Evolutionary conservation across 345 rosid genomes (phyloP).

Genomic region (Eucalyptus sp.): DNA sequence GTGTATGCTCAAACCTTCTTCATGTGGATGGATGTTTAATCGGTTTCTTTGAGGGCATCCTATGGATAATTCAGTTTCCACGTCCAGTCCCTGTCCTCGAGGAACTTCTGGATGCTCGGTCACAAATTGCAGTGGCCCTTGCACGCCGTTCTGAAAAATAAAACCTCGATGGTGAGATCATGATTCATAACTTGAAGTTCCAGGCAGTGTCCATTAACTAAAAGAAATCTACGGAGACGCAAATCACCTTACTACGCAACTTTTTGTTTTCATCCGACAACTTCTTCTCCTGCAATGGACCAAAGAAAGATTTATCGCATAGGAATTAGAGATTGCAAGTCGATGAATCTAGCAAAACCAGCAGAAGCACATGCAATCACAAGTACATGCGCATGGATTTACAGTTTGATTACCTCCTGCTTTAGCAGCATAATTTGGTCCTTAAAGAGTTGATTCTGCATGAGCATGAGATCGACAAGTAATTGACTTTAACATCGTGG

Average conservation of each 20-base stretch:
- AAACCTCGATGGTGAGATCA: neutral
- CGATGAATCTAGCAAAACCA: neutral
- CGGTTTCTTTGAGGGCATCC: slow-evolving; percentile 51
- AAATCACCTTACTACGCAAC: slow-evolving; percentile 39
- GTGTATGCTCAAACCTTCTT: neutral
- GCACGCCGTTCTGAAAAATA: neutral
- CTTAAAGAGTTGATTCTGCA: slow-evolving; percentile 41
- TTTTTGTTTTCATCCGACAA: slow-evolving; percentile 39
- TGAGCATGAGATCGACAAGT: neutral
- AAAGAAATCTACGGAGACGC: neutral
- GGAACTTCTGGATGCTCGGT: neutral
- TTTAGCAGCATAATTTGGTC: slow-evolving; percentile 53
- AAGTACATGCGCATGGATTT: neutral
- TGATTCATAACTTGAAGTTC: neutral
- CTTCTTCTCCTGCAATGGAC: slow-evolving; percentile 32
- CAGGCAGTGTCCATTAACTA: neutral
- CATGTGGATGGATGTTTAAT: neutral
- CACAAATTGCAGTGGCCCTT: neutral
- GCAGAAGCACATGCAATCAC: neutral
- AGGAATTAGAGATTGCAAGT: neutral
- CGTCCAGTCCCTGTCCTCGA: slow-evolving; percentile 27
- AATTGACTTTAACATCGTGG: neutral
- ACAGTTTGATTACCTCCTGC: slow-evolving; percentile 27
- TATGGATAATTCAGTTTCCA: slow-evolving; percentile 68
- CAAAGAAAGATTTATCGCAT: neutral